Percentiles rank a stretch among this genome's conserved stretches.
Evolutionary conservation across 176 grass and related monocot genomes (phyloP).

Genomic region (Aechmea fasciata): DNA sequence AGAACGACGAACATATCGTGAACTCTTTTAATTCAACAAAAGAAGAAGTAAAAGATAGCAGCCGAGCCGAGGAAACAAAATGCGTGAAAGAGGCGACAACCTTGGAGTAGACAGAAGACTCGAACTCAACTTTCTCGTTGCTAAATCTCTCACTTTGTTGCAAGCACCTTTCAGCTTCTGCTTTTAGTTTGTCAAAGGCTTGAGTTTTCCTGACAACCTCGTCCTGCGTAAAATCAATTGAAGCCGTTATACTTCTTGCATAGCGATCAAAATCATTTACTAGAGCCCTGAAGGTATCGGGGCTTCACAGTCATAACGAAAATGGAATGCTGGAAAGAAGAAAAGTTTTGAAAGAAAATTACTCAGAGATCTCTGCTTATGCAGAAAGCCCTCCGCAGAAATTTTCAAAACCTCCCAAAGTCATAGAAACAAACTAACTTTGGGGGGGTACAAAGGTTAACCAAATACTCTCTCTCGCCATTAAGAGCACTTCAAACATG

Average conservation of each 20-base stretch:
- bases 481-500: too few relatives aligned
- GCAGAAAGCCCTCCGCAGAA: too few relatives aligned
- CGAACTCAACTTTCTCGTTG: conserved; percentile 60
- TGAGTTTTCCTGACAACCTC: conserved; percentile 80
- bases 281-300: background rate
- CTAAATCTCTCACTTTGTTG: conserved; percentile 67
- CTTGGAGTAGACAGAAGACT: conserved; percentile 70
- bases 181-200: conserved; percentile 63
- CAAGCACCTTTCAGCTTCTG: conserved; percentile 81
- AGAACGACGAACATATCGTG: too few relatives aligned
- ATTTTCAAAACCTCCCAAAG: too few relatives aligned
- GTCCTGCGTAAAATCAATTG: conserved; percentile 37
- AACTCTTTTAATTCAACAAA: too few relatives aligned
- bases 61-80: background rate
- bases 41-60: background rate
- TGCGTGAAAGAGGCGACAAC: conserved; percentile 21
- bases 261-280: background rate
- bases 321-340: too few relatives aligned
- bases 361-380: too few relatives aligned
- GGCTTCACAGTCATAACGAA: too few relatives aligned
- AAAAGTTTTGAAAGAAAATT: too few relatives aligned
- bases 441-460: too few relatives aligned
- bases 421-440: too few relatives aligned
- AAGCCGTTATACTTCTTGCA: background rate
- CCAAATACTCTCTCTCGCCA: too few relatives aligned